Percentiles rank a stretch among this genome's conserved stretches.
Conservation (phyloP, 768 basidiomycete species). For the Tylopilus vinaceipallidus region DNA sequence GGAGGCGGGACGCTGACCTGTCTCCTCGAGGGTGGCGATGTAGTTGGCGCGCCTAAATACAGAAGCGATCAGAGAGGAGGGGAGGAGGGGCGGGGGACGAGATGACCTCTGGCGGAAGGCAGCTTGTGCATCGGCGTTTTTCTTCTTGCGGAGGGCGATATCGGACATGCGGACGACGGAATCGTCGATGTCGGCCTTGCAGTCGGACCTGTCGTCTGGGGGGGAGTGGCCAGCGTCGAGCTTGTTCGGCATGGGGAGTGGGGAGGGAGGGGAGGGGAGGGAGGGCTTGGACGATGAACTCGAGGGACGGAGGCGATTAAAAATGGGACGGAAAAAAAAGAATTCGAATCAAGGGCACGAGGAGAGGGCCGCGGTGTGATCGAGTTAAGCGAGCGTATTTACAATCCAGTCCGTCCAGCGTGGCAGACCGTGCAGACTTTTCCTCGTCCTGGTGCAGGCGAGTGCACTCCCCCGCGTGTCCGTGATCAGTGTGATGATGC, state of each 20-base stretch:
- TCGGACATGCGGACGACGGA: conserved; percentile 51
- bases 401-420: conserved; percentile 34
- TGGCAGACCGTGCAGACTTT: too few species aligned
- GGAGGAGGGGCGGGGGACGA: background rate
- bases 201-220: conserved; percentile 37
- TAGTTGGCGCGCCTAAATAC: conserved; percentile 67
- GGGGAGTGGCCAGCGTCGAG: conserved; percentile 25
- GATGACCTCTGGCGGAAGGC: conserved; percentile 67
- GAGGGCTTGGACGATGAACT: conserved; percentile 12
- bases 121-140: conserved; percentile 88
- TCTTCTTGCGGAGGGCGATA: conserved; percentile 77
- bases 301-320: conserved; percentile 39
- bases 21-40: conserved; percentile 84
- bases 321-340: conserved; percentile 64
- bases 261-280: conserved; percentile 1
- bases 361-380: conserved; percentile 47
- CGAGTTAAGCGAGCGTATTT: conserved; percentile 38
- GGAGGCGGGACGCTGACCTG: conserved; percentile 40
- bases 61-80: conserved; percentile 22
- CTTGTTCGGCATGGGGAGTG: conserved; percentile 30
- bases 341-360: conserved; percentile 69
- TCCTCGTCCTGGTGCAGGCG: too few species aligned
- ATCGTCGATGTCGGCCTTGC: conserved; percentile 38
- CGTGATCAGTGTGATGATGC: conserved; percentile 4
- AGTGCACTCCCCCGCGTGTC: conserved; percentile 1